phyloP scores from a whole-genome alignment of 1,284 basidiomycete genomes.

The Sporisorium sorghi region DNA sequence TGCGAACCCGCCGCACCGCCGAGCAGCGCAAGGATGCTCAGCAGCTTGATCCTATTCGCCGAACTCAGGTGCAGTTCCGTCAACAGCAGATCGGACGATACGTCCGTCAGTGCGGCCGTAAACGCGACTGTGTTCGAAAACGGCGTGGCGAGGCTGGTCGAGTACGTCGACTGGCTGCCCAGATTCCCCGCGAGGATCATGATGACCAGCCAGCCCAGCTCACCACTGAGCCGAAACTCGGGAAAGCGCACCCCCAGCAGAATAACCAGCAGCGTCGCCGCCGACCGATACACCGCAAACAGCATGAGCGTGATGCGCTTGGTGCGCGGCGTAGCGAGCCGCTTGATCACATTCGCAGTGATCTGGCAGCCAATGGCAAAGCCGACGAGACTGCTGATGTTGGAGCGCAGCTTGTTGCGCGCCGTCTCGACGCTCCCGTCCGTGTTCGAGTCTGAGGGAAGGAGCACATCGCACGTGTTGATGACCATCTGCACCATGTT shows the following conservation, averaged over 20 bases:
- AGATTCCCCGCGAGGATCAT: constrained; percentile 30
- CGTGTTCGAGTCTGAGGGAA: constrained; percentile 29
- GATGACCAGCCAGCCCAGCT: constrained; percentile 34
- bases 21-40: constrained; percentile 36
- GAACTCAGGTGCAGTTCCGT: constrained; percentile 16
- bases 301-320: constrained; percentile 24
- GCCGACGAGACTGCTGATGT: constrained; percentile 27
- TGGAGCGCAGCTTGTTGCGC: constrained; percentile 22
- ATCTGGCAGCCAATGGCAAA: constrained; percentile 38
- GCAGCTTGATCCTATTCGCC: constrained; percentile 24
- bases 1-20: constrained; percentile 40
- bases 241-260: constrained; percentile 10
- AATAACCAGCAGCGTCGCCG: constrained; percentile 26
- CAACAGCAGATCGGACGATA: constrained; percentile 40
- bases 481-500: constrained; percentile 50
- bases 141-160: constrained; percentile 36
- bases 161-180: constrained; percentile 42
- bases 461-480: constrained; percentile 30
- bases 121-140: constrained; percentile 52
- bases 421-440: background rate
- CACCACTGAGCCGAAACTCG: constrained; percentile 22
- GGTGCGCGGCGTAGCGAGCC: constrained; percentile 15
- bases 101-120: constrained; percentile 40
- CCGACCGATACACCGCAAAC: constrained; percentile 19
- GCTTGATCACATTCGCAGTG: constrained; percentile 24